These are phyloP conservation scores for Alternaria gaisen DNA, from an alignment of 2,329 filamentous ascomycete species.

Conservation along the genomic window DNA sequence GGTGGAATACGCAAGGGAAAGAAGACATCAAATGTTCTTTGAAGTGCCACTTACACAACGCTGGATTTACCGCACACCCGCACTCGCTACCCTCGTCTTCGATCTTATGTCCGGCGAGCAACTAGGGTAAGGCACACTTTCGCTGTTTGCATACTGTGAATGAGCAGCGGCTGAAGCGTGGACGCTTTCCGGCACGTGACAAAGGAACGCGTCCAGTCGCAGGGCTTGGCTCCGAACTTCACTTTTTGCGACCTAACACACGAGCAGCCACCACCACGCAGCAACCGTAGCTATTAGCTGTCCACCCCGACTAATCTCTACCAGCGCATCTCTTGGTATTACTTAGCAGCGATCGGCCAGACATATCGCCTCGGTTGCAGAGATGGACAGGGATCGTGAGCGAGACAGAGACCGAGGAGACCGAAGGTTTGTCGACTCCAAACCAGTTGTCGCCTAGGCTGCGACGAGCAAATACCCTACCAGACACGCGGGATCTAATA, in stretches of 20 bases:
- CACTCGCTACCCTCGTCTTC: neutral
- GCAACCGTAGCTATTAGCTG: slow-evolving; percentile 6
- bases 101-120: neutral
- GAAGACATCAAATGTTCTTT: neutral
- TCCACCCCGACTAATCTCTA: slow-evolving; percentile 5
- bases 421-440: slow-evolving; percentile 53
- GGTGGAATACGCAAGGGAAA: neutral
- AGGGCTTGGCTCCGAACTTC: slow-evolving; percentile 35
- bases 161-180: slow-evolving; percentile 4
- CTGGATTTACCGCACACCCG: slow-evolving; percentile 1
- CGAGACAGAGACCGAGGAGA: slow-evolving; percentile 55
- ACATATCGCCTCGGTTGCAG: slow-evolving; percentile 9
- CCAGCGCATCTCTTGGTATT: slow-evolving; percentile 2
- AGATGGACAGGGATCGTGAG: slow-evolving; percentile 53
- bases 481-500: neutral
- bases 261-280: slow-evolving; percentile 12
- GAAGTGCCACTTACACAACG: neutral
- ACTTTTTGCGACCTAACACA: slow-evolving; percentile 35
- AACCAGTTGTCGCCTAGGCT: slow-evolving; percentile 20
- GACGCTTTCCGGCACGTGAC: slow-evolving; percentile 19
- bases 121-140: neutral
- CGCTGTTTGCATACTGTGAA: slow-evolving; percentile 7
- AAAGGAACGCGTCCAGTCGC: slow-evolving; percentile 19
- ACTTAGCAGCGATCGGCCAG: neutral
- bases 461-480: slow-evolving; percentile 3